A percentile compares a stretch with the other conserved stretches of the same genome.
These are phyloP conservation scores for Heterobasidion annosum DNA, from an alignment of 1,284 basidiomycete genomes.

Conservation along the genomic window DNA sequence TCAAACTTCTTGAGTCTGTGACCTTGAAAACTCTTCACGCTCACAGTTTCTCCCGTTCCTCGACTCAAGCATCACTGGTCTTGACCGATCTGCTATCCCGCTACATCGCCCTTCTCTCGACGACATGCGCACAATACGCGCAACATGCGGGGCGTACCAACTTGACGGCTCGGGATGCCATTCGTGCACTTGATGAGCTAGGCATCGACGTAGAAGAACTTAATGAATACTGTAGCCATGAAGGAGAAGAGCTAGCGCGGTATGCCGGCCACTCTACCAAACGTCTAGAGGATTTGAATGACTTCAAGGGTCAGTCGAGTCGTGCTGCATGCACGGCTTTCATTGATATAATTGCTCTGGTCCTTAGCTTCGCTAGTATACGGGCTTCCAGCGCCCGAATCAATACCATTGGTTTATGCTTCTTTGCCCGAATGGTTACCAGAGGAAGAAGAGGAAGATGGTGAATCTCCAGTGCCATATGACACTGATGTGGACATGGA, in stretches of 20 bases:
- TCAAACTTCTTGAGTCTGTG: slow-evolving; percentile 53
- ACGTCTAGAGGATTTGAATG: slow-evolving; percentile 59
- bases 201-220: slow-evolving; percentile 65
- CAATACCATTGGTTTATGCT: slow-evolving; percentile 45
- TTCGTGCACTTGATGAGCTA: slow-evolving; percentile 61
- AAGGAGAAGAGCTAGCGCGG: slow-evolving; percentile 56
- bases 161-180: slow-evolving; percentile 46
- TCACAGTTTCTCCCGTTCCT: slow-evolving; percentile 64
- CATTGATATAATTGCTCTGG: slow-evolving; percentile 14
- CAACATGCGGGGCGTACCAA: slow-evolving; percentile 57
- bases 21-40: slow-evolving; percentile 65
- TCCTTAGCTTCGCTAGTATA: slow-evolving; percentile 47
- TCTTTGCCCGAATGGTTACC: slow-evolving; percentile 23
- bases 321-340: slow-evolving; percentile 8
- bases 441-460: slow-evolving; percentile 20
- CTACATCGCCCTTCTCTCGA: slow-evolving; percentile 54
- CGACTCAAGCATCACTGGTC: slow-evolving; percentile 55
- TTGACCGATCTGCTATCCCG: slow-evolving; percentile 66
- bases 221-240: slow-evolving; percentile 47
- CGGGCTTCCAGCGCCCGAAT: slow-evolving; percentile 46
- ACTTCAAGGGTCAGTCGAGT: slow-evolving; percentile 53
- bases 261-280: slow-evolving; percentile 53
- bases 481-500: slow-evolving; percentile 13
- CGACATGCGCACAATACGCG: slow-evolving; percentile 60
- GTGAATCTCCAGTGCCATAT: slow-evolving; percentile 20